Evolutionary conservation across 2,329 filamentous ascomycete genomes (phyloP).

Genomic region (Colletotrichum lindemuthianum): DNA sequence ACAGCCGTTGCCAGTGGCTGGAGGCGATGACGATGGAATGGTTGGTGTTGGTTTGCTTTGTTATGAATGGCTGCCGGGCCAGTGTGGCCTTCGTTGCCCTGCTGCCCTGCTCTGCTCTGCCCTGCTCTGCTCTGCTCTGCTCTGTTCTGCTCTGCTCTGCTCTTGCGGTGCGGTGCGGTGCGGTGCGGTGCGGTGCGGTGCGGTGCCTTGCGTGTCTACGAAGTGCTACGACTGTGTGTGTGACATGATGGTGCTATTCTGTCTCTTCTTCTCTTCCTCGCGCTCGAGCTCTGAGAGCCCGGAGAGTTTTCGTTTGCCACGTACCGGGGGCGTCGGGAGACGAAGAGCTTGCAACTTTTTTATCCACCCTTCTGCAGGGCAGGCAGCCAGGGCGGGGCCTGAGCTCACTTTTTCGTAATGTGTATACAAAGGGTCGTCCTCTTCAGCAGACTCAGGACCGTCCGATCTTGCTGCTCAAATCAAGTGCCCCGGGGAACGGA

Average conservation of each 20-base stretch:
- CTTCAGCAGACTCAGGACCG: conserved; percentile 19
- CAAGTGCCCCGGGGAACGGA: conserved; percentile 16
- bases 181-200: too few relatives aligned
- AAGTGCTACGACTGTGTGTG: too few relatives aligned
- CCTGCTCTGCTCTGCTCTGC: too few relatives aligned
- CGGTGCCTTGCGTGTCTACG: too few relatives aligned
- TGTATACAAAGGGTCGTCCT: conserved; percentile 21
- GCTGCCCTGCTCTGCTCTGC: too few relatives aligned
- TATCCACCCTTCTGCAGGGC: neutral
- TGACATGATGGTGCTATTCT: neutral
- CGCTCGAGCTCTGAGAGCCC: conserved; percentile 23
- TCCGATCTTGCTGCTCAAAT: conserved; percentile 27
- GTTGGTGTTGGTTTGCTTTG: neutral
- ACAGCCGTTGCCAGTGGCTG: conserved; percentile 24
- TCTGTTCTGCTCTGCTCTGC: too few relatives aligned
- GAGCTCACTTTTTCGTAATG: conserved; percentile 23
- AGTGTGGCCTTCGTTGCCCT: neutral
- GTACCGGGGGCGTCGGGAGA: conserved; percentile 13
- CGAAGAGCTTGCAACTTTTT: neutral
- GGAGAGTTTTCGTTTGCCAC: conserved; percentile 8
- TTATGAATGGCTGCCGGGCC: conserved; percentile 15
- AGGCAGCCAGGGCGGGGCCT: neutral
- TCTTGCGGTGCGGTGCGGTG: too few relatives aligned
- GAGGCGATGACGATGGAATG: conserved; percentile 28
- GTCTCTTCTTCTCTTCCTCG: neutral